Conservation (phyloP, 2,329 filamentous ascomycete genomes). For the Stemphylium beticola region DNA sequence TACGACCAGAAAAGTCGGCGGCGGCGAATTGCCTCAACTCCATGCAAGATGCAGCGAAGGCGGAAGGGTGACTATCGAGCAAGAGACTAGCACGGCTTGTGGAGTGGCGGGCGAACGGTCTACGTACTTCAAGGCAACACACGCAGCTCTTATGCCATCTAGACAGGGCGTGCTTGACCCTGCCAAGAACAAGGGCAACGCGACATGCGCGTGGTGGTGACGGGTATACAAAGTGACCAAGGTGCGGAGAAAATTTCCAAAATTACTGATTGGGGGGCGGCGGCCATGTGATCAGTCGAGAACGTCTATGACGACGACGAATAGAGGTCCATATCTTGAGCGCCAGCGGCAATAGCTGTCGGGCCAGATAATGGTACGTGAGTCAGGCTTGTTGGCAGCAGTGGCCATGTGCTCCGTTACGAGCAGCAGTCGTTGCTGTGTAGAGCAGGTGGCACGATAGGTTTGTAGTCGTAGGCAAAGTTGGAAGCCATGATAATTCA, state of each 20-base stretch:
- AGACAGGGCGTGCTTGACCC: neutral
- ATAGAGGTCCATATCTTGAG: constrained; percentile 20
- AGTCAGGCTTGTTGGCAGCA: neutral
- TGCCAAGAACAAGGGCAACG: neutral
- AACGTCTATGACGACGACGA: constrained; percentile 38
- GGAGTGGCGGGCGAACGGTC: neutral
- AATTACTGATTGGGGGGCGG: neutral
- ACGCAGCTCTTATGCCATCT: neutral
- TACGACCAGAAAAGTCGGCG: too few relatives aligned
- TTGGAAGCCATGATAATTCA: neutral
- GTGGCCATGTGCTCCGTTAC: constrained; percentile 3
- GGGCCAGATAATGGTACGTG: constrained; percentile 1
- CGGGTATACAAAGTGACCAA: neutral
- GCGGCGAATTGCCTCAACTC: too few relatives aligned
- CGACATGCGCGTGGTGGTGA: neutral
- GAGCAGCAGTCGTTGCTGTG: neutral
- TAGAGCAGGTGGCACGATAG: neutral
- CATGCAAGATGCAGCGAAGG: too few relatives aligned
- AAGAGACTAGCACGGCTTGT: neutral
- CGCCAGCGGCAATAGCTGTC: constrained; percentile 24
- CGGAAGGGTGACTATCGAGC: too few relatives aligned
- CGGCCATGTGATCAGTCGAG: constrained; percentile 23
- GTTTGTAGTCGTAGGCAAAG: neutral
- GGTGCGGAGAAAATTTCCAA: constrained; percentile 10
- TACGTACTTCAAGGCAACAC: neutral